Conservation (phyloP, 2,329 filamentous ascomycete species). For the Eutypa lata region DNA sequence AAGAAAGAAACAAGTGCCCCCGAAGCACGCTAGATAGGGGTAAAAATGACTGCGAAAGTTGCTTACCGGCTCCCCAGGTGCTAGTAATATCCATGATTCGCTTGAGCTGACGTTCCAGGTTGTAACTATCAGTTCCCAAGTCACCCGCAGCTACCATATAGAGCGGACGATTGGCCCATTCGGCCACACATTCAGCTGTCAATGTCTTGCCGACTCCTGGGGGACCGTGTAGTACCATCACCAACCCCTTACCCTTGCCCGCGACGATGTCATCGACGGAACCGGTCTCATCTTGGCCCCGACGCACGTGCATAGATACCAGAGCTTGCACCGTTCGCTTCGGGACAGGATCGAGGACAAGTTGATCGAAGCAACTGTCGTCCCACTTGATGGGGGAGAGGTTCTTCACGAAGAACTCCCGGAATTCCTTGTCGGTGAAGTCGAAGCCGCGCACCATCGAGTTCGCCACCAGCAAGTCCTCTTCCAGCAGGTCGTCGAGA, state of each 20-base stretch:
- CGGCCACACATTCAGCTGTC: constrained; percentile 37
- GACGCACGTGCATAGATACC: constrained; percentile 8
- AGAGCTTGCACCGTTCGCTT: constrained; percentile 13
- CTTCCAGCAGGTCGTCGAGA: constrained; percentile 19
- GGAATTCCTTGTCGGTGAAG: constrained; percentile 22
- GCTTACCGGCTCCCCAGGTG: constrained; percentile 36
- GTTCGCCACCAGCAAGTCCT: constrained; percentile 19
- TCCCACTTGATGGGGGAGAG: constrained; percentile 24
- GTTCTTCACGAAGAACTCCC: constrained; percentile 16
- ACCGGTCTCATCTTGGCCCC: constrained; percentile 1
- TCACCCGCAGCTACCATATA: constrained; percentile 32
- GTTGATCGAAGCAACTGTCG: constrained; percentile 3
- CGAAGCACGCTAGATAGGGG: too few relatives aligned
- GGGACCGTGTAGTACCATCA: constrained; percentile 12
- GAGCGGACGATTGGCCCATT: constrained; percentile 29
- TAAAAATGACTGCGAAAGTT: too few relatives aligned
- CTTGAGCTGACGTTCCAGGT: constrained; percentile 20
- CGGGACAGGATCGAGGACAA: constrained; percentile 8
- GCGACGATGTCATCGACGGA: constrained; percentile 15
- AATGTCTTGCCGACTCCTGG: constrained; percentile 23
- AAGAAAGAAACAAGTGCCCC: too few relatives aligned
- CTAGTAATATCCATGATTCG: constrained; percentile 38
- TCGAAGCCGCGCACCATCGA: constrained; percentile 19
- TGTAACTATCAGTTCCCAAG: constrained; percentile 23
- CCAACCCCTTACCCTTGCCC: constrained; percentile 17